Evolutionary conservation across 2,329 filamentous ascomycete genomes (phyloP), one percentile per base, ranked within the genome.

Genomic region (Fusarium torulosum): DNA sequence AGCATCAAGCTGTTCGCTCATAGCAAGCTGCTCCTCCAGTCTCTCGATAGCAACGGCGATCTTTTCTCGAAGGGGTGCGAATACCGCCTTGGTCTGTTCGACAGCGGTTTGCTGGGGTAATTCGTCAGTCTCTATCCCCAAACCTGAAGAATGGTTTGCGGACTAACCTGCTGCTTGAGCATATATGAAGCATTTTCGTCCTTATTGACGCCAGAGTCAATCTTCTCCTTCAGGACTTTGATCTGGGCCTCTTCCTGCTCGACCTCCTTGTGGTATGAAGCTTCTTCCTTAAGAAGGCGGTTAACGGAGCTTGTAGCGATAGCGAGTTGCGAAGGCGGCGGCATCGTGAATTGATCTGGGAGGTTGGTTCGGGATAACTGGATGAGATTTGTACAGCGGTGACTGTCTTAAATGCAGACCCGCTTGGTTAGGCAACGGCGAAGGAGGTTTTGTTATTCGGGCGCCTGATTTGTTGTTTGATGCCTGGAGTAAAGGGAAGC

Each of bases 251-350:
- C 85, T 77, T 98, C 94, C 68, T 90, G 84, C 67, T 86, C 83
- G 20, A 94, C 86, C 79, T 99, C 96, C 76, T 91, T 91, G 83
- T 94, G 91, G 82, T 99, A 98, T 73, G 90, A 95, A 38, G 86
- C 84, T 79, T 97, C 93, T 79, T 99, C 96, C 80, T 97, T 97
- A 70, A 97, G 88, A 46, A 98, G 87, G 60, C 96, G 93, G 73
- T 87, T 84, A 70, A 98, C 88, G 20, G 93, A 89, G 64, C 90
- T 88, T 23, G 92, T 96, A 43, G 91, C 89, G 76, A 97, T 96
- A 73, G 88, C 80, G 77, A 97, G 88, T 71, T 90, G 86, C 2
- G 90, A 89, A 43, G 92, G 91, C 31, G 93, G 85, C 5, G 92
- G 86, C 94, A 97, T 97, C 49, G 50, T 80, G 70, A 38, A 52